Conservation (phyloP, 2,329 filamentous ascomycete species). For the Colletotrichum tropicicola region DNA sequence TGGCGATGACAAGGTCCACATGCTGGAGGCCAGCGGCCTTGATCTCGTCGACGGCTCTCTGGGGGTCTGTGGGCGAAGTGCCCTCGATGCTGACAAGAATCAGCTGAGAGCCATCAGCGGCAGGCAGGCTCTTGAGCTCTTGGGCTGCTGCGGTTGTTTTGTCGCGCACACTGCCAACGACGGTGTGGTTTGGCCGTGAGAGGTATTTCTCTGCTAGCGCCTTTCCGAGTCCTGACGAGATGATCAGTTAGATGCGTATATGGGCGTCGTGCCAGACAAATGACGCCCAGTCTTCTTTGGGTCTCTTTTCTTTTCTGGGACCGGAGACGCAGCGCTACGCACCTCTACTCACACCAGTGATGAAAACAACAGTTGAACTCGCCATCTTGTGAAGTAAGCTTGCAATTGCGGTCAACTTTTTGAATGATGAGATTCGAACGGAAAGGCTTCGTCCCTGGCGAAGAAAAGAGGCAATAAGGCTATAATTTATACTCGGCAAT, state of each 20-base stretch:
- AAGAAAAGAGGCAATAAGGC: too few species aligned
- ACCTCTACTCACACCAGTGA: conserved; percentile 44
- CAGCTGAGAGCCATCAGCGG: conserved; percentile 37
- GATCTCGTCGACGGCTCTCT: conserved; percentile 37
- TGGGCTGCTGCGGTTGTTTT: conserved; percentile 34
- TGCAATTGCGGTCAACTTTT: too few species aligned
- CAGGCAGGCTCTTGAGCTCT: conserved; percentile 37
- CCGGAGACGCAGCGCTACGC: too few species aligned
- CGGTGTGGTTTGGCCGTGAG: conserved; percentile 43
- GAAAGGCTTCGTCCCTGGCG: too few species aligned
- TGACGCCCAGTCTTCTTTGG: background rate
- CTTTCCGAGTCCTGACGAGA: conserved; percentile 8
- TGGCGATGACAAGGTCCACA: conserved; percentile 40
- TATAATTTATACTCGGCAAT: too few species aligned
- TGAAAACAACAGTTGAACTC: conserved; percentile 32
- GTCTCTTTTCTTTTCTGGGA: background rate
- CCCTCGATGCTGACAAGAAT: conserved; percentile 43
- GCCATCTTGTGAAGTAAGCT: background rate
- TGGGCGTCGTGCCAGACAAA: background rate
- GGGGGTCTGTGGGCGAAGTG: conserved; percentile 36
- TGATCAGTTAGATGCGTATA: background rate
- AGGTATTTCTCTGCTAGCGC: conserved; percentile 39
- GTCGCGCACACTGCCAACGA: conserved; percentile 46
- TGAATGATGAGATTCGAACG: too few species aligned
- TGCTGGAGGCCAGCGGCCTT: conserved; percentile 37